Evolutionary conservation across 306 rosid genomes (phyloP), one percentile per base, ranked within the genome.

Genomic region (Cicer judaicum): DNA sequence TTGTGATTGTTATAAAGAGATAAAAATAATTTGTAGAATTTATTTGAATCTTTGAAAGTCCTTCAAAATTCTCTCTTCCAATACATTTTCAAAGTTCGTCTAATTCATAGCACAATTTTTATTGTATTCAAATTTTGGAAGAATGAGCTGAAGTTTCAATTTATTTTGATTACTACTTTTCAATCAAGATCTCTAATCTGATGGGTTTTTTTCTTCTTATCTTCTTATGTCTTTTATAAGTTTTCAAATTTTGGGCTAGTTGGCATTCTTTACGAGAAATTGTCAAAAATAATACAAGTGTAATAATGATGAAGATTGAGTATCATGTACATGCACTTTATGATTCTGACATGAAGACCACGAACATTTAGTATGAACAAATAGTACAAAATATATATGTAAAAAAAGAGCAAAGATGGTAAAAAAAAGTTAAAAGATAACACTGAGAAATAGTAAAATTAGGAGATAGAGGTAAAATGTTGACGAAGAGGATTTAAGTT

Each of bases 261-360:
- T 24, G 34, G 3, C 34, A 24, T 24, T 24, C 3, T 24, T 24
- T 2, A 24, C 24, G 39, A 41, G 41, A 52, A 59, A 59, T 29
- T 11, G 53, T 64, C n/a, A 0, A 64, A 11, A 42, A 64, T 21
- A 10, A 64, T 15, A 10, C 34, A 42, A 16, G 42, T 10, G n/a
- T 16, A 18, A 18, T 43, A 10, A 10, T 44, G 9, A 34, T 6
- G 52, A 64, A 64, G 34, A 41, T 64, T 43, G 29, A 64, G 8
- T 43, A 64, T 64, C 29, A 40, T 64, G 49, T 5, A 41, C 50
- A 36, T 7, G 66, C 8, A 34, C 16, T 34, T 2, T 16, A 18
- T 54, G 29, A 54, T 54, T 54, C 34, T 54, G 66, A 60, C 66
- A 60, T 34, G 43, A 54, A 13, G 21, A 8, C 60, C 60, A 54